phyloP scores from a whole-genome alignment of 768 basidiomycete genomes.

The Rhodocollybia butyracea region DNA sequence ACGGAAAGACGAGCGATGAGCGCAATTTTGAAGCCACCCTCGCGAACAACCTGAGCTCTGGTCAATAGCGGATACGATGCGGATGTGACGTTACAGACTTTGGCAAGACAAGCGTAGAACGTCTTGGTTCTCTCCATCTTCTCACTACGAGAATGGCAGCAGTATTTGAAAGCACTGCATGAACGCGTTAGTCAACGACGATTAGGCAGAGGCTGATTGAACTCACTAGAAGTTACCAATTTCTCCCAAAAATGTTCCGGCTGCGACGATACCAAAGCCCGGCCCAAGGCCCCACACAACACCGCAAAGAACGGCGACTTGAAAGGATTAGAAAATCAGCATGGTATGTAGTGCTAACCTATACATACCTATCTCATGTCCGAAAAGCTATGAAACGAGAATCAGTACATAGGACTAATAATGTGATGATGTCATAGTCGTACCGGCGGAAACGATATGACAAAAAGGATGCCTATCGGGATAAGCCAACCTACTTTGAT shows the following conservation, averaged over 20 bases:
- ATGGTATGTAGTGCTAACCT: too few species aligned
- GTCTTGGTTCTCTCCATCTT: constrained; percentile 63
- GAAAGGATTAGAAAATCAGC: too few species aligned
- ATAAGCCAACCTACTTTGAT: constrained; percentile 68
- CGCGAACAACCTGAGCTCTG: too few species aligned
- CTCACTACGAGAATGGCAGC: constrained; percentile 70
- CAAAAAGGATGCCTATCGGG: constrained; percentile 76
- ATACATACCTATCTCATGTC: constrained; percentile 93
- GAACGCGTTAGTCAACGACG: background rate
- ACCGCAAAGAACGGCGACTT: constrained; percentile 84
- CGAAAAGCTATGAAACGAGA: constrained; percentile 58
- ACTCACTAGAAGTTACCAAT: constrained; percentile 84
- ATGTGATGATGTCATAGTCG: constrained; percentile 17
- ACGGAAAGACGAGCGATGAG: constrained; percentile 75
- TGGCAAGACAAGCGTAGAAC: constrained; percentile 58
- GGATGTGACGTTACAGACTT: too few species aligned
- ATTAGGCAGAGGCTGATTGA: background rate
- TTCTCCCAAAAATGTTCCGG: constrained; percentile 83
- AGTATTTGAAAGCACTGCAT: constrained; percentile 76
- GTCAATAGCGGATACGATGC: too few species aligned
- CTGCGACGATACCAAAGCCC: constrained; percentile 84
- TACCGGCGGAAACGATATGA: constrained; percentile 85
- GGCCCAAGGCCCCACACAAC: constrained; percentile 87
- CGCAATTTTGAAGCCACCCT: constrained; percentile 86
- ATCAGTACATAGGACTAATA: background rate